Evolutionary conservation across 2,329 filamentous ascomycete species (phyloP), one percentile per base, ranked within the genome.

Genomic region (Cercospora zeina): DNA sequence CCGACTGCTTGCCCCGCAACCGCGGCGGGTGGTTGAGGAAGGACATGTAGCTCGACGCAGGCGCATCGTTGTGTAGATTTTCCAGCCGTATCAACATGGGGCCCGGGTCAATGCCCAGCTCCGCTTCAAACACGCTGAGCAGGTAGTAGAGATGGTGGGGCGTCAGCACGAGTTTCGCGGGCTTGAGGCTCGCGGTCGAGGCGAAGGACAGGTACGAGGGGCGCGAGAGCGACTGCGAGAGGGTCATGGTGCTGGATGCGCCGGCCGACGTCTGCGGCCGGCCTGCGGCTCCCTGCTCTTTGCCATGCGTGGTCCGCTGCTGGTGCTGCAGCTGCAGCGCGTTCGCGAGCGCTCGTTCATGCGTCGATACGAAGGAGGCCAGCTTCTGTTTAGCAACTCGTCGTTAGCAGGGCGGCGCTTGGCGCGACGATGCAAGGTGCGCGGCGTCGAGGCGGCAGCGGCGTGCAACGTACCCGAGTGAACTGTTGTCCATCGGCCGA

Each of bases 131-230:
- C 59, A 92, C 90, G 61, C 92, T 96, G 59, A 99, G 85, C 33
- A 99, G 85, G 75, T 96, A 99, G 81, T 96, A 97, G 31, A 99
- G 86, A 75, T 99, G 95, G 74, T 99, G 95, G 19, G 95, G 91
- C 11, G 95, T 97, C 66, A 99, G 83, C 39, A 92, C 92, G 68
- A 99, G 82, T 79, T 96, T 96, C 42, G 91, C 90, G 19, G 93
- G 91, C 79, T 96, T 97, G 73, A 92, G 85, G 70, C 81, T 89
- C 16, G 62, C 50, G 71, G 91, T 89, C 5, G 93, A 96, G 51
- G 91, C 86, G 75, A 97, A 95, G 72, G 83, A 91, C 66, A 97
- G 81, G 53, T 90, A 86, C 30, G 56, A 58, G 54, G 93, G 91
- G 61, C 96, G 86, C 11, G 95, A 96, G 56, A 97, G 83, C 49